A percentile compares a stretch with the other conserved stretches of the same genome.
Conservation (phyloP, 331 rosid genomes). For the Pyracantha coccinea region DNA sequence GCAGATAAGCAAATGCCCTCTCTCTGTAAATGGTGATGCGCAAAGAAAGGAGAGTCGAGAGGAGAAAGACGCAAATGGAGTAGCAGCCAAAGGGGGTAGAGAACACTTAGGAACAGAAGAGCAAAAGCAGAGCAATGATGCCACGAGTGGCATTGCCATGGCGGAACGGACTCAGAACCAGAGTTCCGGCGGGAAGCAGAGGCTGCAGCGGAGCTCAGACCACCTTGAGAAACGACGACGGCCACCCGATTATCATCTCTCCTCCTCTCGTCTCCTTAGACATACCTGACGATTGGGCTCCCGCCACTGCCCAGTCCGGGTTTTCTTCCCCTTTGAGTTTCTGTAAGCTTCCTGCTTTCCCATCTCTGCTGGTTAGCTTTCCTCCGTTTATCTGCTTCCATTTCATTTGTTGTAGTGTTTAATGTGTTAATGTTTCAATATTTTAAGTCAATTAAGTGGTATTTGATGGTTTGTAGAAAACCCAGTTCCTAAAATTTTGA, state of each 20-base stretch:
- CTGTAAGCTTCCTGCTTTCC: constrained; percentile 13
- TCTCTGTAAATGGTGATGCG: background rate
- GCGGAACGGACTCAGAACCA: constrained; percentile 14
- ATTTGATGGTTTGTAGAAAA: background rate
- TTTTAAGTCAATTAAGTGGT: background rate
- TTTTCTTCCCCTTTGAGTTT: background rate
- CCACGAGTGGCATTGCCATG: constrained; percentile 14
- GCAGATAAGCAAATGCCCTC: too few relatives aligned
- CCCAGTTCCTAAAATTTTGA: background rate
- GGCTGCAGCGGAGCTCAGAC: background rate
- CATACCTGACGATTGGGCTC: constrained; percentile 38
- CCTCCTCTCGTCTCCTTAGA: constrained; percentile 39
- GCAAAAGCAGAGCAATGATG: background rate
- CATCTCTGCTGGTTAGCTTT: background rate
- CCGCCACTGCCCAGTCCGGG: background rate
- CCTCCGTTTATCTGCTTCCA: background rate
- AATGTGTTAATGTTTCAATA: background rate
- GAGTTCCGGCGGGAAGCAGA: constrained; percentile 11
- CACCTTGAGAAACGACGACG: constrained; percentile 10
- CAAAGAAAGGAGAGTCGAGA: background rate
- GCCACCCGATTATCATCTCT: constrained; percentile 29
- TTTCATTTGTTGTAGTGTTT: background rate
- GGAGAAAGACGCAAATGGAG: background rate
- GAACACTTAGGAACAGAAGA: background rate
- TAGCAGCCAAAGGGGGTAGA: background rate